Evolutionary conservation across 78 protist species (phyloP), one percentile per base, ranked within the genome.

Genomic region (Speleostelium caveatum): DNA sequence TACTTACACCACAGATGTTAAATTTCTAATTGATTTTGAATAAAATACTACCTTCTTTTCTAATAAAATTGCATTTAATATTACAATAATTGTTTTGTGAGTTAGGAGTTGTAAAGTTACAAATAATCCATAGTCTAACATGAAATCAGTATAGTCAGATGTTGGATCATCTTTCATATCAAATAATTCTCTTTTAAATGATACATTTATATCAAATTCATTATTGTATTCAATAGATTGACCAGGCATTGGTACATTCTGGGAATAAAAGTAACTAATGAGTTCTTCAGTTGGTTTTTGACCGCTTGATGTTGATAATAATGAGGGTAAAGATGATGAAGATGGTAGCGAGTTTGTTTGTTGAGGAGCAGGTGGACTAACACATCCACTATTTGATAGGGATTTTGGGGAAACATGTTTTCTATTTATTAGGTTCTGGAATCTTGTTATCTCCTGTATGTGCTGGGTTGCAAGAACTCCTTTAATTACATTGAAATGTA

Each of bases 1-100:
- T 26, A 80, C 89, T 19, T 68, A 80, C 89, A 80, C 19, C 10
- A 83, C 73, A 69, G 80, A 69, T 24, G 91, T 83, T 59, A 83
- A 60, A 28, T 26, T 28, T 49, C 79, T 83, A 42, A 69, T 38
- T 69, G 91, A 56, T 69, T 83, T 83, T 21, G 79, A 69, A 69
- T 69, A 69, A 42, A 83, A 83, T 41, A 83, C 41, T n/a, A 83
- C 74, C 24, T 59, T 67, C 32, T 60, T 67, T n/a, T 83, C 91
- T 30, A 83, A 39, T 33, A 83, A 39, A 12, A 83, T 83, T 0
- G 91, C 24, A 60, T 42, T 83, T 67, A 83, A 24, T 24, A 83
- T 45, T 0, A 56, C 5, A 10, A 83, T 38, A 19, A 83, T 32
- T 16, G 67, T 41, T n/a, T 39, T 60, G 14, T 73, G 91, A 35